phyloP scores from a whole-genome alignment of 257 asterid species.

The Forsythia suspensa region DNA sequence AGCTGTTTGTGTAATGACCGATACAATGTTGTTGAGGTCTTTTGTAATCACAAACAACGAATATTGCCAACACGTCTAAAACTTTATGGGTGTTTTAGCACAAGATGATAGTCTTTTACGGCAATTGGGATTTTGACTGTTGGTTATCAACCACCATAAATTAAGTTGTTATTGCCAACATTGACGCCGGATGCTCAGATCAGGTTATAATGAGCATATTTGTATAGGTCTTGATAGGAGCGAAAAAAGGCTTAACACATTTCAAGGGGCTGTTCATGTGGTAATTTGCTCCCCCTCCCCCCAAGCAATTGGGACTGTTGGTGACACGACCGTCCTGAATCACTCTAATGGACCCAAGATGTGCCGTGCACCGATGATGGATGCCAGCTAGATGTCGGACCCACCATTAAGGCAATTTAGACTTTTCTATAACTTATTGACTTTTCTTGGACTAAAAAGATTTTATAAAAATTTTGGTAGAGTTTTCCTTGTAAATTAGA shows the following conservation, averaged over 20 bases:
- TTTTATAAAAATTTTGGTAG: too few species aligned
- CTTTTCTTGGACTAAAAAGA: too few species aligned
- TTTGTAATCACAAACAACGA: background rate
- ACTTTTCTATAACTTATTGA: too few species aligned
- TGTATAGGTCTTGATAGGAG: background rate
- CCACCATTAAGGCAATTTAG: too few species aligned
- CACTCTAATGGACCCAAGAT: too few species aligned
- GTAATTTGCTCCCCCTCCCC: too few species aligned
- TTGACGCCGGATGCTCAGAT: background rate
- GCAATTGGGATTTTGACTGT: background rate
- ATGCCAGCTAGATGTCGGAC: too few species aligned
- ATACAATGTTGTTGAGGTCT: slow-evolving; percentile 42
- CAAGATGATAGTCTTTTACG: background rate
- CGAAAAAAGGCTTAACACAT: background rate
- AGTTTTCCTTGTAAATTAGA: too few species aligned
- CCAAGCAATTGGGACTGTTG: background rate
- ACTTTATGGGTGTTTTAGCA: background rate
- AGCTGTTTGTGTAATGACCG: slow-evolving; percentile 36
- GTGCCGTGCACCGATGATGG: too few species aligned
- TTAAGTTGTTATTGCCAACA: background rate
- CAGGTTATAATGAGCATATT: background rate
- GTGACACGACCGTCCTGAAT: too few species aligned
- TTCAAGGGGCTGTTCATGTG: too few species aligned
- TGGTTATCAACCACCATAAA: background rate
- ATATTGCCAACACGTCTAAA: background rate